These are phyloP conservation scores for Papiliotrema fonsecae DNA, from an alignment of 1,284 basidiomycete species.

Conservation along the genomic window DNA sequence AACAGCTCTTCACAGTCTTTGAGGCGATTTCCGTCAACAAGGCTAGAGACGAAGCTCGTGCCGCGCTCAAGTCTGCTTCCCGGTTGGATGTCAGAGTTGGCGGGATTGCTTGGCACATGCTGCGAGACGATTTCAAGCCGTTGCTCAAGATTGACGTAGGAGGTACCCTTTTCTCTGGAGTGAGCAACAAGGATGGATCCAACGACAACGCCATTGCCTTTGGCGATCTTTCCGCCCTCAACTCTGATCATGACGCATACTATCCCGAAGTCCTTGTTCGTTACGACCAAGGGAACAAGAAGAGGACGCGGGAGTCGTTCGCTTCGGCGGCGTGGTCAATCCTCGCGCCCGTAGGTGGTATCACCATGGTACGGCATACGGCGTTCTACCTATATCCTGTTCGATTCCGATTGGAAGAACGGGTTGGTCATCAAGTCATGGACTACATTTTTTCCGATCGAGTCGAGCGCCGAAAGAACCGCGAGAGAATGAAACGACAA, in stretches of 20 bases:
- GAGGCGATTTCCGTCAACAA: conserved; percentile 77
- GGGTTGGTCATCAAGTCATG: conserved; percentile 75
- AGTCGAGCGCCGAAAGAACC: conserved; percentile 33
- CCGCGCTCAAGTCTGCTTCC: conserved; percentile 71
- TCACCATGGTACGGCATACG: conserved; percentile 82
- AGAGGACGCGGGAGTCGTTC: conserved; percentile 11
- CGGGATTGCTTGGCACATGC: conserved; percentile 92
- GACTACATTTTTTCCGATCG: conserved; percentile 70
- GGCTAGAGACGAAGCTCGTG: conserved; percentile 61
- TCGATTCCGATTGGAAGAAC: conserved; percentile 77
- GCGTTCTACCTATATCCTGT: conserved; percentile 80
- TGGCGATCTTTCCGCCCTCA: conserved; percentile 74
- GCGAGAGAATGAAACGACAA: conserved; percentile 5
- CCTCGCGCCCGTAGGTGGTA: conserved; percentile 87
- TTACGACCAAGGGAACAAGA: conserved; percentile 6
- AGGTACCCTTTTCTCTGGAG: conserved; percentile 74
- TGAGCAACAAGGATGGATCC: conserved; percentile 84
- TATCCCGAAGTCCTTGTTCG: conserved; percentile 76
- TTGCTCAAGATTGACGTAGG: conserved; percentile 82
- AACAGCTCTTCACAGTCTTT: conserved; percentile 81
- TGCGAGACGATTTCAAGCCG: conserved; percentile 65
- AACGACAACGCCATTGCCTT: conserved; percentile 74
- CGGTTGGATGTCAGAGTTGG: conserved; percentile 75
- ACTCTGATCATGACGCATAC: conserved; percentile 74
- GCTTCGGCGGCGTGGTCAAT: conserved; percentile 58